A percentile compares a stretch with the other conserved stretches of the same genome.
Evolutionary conservation across 2,329 filamentous ascomycete genomes (phyloP).

Genomic region (Aspergillus sp.): DNA sequence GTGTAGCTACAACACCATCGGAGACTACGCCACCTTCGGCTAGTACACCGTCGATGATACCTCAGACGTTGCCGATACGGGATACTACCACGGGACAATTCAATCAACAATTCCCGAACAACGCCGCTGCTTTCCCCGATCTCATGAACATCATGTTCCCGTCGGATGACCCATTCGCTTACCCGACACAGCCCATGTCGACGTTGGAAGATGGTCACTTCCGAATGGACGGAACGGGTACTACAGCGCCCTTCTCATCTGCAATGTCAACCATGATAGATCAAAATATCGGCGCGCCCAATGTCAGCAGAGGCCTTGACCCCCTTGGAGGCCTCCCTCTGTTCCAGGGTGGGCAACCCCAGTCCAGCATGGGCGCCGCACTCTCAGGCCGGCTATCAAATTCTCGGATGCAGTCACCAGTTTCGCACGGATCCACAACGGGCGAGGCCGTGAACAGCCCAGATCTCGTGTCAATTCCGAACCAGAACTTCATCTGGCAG

Average conservation of each 20-base stretch:
- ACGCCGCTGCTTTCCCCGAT: conserved; percentile 41
- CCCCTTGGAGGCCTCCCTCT: conserved; percentile 26
- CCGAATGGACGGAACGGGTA: conserved; percentile 28
- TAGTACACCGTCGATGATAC: conserved; percentile 19
- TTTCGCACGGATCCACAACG: conserved; percentile 33
- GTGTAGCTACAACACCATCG: conserved; percentile 31
- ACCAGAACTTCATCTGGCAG: conserved; percentile 44
- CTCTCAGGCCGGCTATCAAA: conserved; percentile 30
- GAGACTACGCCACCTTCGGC: conserved; percentile 19
- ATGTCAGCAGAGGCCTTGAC: conserved; percentile 22
- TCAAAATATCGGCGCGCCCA: conserved; percentile 6
- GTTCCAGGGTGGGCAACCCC: conserved; percentile 22
- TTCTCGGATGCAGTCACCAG: conserved; percentile 34
- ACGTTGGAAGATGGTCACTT: conserved; percentile 46
- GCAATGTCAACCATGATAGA: conserved; percentile 20
- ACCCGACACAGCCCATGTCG: conserved; percentile 51
- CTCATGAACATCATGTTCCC: conserved; percentile 53
- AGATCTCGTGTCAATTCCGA: conserved; percentile 43
- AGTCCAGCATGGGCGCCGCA: conserved; percentile 23
- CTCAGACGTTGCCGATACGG: conserved; percentile 22
- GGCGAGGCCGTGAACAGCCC: conserved; percentile 38
- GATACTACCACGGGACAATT: conserved; percentile 29
- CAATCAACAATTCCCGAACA: conserved; percentile 32
- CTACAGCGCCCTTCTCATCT: conserved; percentile 20
- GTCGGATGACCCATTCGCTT: conserved; percentile 51